These are phyloP conservation scores for Tinospora cordifolia DNA, from an alignment of 164 flowering plant species.

Conservation along the genomic window DNA sequence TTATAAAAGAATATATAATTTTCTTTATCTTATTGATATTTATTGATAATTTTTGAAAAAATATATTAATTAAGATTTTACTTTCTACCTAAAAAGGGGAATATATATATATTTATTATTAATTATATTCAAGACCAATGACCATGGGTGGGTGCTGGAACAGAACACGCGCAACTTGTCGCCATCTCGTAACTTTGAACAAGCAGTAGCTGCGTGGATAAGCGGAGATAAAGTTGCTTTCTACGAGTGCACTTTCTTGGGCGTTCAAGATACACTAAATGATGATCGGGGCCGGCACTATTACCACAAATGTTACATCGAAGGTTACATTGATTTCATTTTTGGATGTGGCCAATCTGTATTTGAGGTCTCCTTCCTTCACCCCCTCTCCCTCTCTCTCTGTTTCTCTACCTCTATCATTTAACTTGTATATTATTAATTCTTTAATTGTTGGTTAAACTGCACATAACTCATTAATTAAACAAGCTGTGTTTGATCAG, in stretches of 20 bases:
- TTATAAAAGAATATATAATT: background rate
- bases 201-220: conserved; percentile 5
- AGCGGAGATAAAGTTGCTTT: conserved; percentile 5
- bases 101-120: no score
- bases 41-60: background rate
- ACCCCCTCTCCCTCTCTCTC: no score
- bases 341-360: conserved; percentile 14
- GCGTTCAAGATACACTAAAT: conserved; percentile 11
- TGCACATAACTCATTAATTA: no score
- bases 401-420: background rate
- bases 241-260: background rate
- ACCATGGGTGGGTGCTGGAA: no score
- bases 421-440: background rate
- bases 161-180: background rate
- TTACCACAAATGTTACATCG: conserved; percentile 9
- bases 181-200: background rate
- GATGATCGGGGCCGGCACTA: conserved; percentile 10
- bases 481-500: background rate
- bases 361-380: conserved; percentile 1
- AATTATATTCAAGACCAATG: no score
- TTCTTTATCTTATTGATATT: background rate
- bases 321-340: conserved; percentile 23
- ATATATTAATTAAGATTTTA: no score
- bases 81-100: no score
- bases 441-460: background rate